phyloP scores from a whole-genome alignment of 345 rosid genomes.

The Corchorus capsularis region DNA sequence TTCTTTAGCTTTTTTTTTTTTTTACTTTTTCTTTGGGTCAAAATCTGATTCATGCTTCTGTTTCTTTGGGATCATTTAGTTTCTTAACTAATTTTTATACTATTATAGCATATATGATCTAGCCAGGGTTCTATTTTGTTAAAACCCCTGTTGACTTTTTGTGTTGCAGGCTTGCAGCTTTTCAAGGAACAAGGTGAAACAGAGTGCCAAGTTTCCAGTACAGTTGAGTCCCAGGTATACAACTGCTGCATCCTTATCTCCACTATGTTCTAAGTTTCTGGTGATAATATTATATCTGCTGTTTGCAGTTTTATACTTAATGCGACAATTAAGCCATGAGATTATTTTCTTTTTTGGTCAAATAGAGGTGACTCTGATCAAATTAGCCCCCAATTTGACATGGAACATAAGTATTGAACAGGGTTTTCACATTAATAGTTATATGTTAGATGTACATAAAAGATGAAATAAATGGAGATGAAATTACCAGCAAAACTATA shows the following conservation, averaged over 20 bases:
- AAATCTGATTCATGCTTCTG: background rate
- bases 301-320: background rate
- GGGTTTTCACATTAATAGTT: background rate
- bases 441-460: background rate
- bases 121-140: background rate
- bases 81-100: background rate
- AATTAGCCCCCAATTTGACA: background rate
- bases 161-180: background rate
- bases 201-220: background rate
- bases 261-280: background rate
- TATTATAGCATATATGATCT: too few species aligned
- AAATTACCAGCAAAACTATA: background rate
- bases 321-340: background rate
- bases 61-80: background rate
- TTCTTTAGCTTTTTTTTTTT: too few species aligned
- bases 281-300: background rate
- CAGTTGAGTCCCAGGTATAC: constrained; percentile 2
- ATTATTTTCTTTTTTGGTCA: background rate
- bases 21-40: background rate
- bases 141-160: background rate
- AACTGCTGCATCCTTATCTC: constrained; percentile 6
- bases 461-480: too few species aligned
- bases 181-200: background rate
- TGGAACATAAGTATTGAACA: background rate
- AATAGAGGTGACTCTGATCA: background rate